These are phyloP conservation scores for Haberlea rhodopensis DNA, from an alignment of 257 asterid species.

Conservation along the genomic window DNA sequence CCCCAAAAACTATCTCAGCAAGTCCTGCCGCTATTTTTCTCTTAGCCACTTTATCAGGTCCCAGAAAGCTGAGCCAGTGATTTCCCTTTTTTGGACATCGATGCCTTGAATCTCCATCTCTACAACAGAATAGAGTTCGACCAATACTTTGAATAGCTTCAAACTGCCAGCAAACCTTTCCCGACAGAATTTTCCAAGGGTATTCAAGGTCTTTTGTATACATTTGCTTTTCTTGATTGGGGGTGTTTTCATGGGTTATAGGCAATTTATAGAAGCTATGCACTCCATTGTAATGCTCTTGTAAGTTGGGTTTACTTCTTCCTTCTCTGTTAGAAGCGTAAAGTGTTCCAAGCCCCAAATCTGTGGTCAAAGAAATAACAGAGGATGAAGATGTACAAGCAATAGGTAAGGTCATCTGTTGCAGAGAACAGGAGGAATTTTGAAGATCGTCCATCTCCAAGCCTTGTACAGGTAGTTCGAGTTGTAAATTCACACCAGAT, in stretches of 20 bases:
- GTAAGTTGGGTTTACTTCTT: slow-evolving; percentile 33
- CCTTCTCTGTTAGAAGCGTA: slow-evolving; percentile 34
- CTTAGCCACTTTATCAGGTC: slow-evolving; percentile 87
- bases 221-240: slow-evolving; percentile 34
- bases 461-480: slow-evolving; percentile 34
- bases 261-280: slow-evolving; percentile 35
- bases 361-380: slow-evolving; percentile 54
- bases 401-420: slow-evolving; percentile 24
- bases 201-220: slow-evolving; percentile 45
- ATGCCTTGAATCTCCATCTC: slow-evolving; percentile 43
- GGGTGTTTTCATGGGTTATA: slow-evolving; percentile 37
- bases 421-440: slow-evolving; percentile 27
- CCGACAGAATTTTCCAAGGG: slow-evolving; percentile 58
- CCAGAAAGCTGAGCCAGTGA: slow-evolving; percentile 76
- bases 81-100: slow-evolving; percentile 51
- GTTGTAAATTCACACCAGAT: slow-evolving; percentile 28
- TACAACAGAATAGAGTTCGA: slow-evolving; percentile 50
- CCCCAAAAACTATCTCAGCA: slow-evolving; percentile 65
- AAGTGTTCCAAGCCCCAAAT: slow-evolving; percentile 76
- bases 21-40: slow-evolving; percentile 61
- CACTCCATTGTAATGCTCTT: slow-evolving; percentile 29
- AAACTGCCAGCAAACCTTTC: slow-evolving; percentile 69
- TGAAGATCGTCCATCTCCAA: slow-evolving; percentile 28
- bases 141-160: slow-evolving; percentile 63
- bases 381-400: slow-evolving; percentile 33